phyloP scores from a whole-genome alignment of 768 basidiomycete species.

The Melanogaster broomeanus region DNA sequence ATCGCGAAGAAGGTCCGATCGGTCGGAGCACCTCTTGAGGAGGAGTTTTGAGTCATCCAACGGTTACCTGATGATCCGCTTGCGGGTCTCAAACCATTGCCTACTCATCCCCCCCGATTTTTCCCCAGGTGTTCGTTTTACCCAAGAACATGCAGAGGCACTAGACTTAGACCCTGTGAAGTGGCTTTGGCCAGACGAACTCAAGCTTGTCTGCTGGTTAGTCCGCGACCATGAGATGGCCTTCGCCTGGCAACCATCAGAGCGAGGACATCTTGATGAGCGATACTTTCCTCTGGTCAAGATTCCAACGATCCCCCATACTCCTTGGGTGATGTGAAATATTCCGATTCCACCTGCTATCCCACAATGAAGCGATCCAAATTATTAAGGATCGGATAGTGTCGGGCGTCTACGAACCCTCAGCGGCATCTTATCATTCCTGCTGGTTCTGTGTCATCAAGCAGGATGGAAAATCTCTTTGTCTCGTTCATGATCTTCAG shows the following conservation, averaged over 20 bases:
- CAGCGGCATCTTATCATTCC: slow-evolving; percentile 9
- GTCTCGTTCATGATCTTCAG: slow-evolving; percentile 10
- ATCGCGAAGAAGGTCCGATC: no score
- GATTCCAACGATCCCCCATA: slow-evolving; percentile 36
- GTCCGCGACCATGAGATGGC: slow-evolving; percentile 20
- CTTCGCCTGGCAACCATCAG: slow-evolving; percentile 40
- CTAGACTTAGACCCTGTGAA: not conserved
- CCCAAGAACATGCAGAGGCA: not conserved
- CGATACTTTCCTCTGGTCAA: slow-evolving; percentile 34
- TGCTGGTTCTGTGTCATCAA: not conserved
- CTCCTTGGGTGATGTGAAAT: slow-evolving; percentile 33
- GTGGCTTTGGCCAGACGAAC: not conserved
- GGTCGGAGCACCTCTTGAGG: no score
- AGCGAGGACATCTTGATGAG: slow-evolving; percentile 33
- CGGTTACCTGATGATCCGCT: not conserved
- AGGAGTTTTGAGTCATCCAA: not conserved
- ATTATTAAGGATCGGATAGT: slow-evolving; percentile 36
- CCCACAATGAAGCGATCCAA: slow-evolving; percentile 18
- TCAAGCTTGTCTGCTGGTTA: not conserved
- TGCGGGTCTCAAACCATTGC: not conserved
- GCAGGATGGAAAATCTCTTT: no score
- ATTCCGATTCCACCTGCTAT: slow-evolving; percentile 31
- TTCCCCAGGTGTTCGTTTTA: not conserved
- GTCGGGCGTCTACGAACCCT: not conserved
- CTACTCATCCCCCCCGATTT: not conserved